Conservation (phyloP, 2,329 filamentous ascomycete species). For the Chrysoporthe cubensis region DNA sequence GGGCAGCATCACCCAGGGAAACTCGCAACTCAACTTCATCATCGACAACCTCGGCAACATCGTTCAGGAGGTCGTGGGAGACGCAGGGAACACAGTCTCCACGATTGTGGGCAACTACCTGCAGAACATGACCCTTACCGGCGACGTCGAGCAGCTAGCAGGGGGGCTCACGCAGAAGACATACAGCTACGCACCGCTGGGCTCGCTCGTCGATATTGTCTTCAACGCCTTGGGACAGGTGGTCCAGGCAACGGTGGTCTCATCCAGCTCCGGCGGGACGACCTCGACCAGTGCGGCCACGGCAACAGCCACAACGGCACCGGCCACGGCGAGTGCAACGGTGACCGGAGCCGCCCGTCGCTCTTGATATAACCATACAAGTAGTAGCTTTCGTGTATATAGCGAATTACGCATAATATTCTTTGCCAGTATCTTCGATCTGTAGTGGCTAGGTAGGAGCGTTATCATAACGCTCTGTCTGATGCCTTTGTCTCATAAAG, state of each 20-base stretch:
- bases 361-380: not conserved
- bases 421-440: not conserved
- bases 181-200: constrained; percentile 55
- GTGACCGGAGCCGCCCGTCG: constrained; percentile 17
- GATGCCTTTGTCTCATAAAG: no score
- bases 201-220: constrained; percentile 57
- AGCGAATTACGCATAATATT: not conserved
- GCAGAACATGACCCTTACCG: constrained; percentile 60
- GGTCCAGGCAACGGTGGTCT: constrained; percentile 50
- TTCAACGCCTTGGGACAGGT: constrained; percentile 59
- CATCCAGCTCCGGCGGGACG: constrained; percentile 26
- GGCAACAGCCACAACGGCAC: constrained; percentile 14
- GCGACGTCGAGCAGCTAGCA: constrained; percentile 39
- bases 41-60: constrained; percentile 67
- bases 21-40: constrained; percentile 57
- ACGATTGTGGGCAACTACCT: constrained; percentile 62
- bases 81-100: constrained; percentile 48
- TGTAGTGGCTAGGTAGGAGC: not conserved
- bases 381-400: not conserved
- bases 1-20: constrained; percentile 61
- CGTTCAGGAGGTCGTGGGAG: constrained; percentile 59
- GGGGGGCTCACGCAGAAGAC: constrained; percentile 52
- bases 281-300: constrained; percentile 19
- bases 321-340: constrained; percentile 16
- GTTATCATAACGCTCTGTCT: no score